Percentiles rank a stretch among this genome's conserved stretches.
Evolutionary conservation across 768 basidiomycete genomes (phyloP).

Genomic region (Chlorophyllum brunneum): DNA sequence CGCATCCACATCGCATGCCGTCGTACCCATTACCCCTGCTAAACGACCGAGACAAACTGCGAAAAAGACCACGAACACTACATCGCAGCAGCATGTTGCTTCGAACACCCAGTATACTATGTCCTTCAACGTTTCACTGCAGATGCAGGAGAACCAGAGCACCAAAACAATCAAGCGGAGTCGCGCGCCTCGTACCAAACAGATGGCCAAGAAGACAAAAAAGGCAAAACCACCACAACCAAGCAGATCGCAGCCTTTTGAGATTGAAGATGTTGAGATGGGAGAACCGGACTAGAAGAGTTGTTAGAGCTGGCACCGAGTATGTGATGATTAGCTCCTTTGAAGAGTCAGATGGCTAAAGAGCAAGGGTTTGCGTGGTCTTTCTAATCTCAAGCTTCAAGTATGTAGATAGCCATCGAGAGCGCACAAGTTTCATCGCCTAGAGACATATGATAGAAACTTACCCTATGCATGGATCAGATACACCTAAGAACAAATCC

Average conservation of each 20-base stretch:
- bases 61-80: not conserved
- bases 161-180: not conserved
- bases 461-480: too few relatives aligned
- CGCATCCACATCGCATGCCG: not conserved
- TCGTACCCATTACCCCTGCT: not conserved
- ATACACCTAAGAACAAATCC: too few relatives aligned
- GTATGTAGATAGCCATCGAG: too few relatives aligned
- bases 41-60: too few relatives aligned
- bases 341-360: too few relatives aligned
- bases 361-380: too few relatives aligned
- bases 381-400: too few relatives aligned
- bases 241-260: not conserved
- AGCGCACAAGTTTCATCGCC: too few relatives aligned
- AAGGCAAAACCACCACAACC: not conserved
- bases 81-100: not conserved
- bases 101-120: not conserved
- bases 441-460: too few relatives aligned
- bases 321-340: too few relatives aligned
- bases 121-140: not conserved
- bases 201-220: not conserved
- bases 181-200: conserved; percentile 1
- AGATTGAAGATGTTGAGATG: not conserved
- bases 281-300: not conserved
- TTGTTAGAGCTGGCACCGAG: too few relatives aligned
- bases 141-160: not conserved